phyloP scores from a whole-genome alignment of 345 rosid species.

The Linum usitatissimum region DNA sequence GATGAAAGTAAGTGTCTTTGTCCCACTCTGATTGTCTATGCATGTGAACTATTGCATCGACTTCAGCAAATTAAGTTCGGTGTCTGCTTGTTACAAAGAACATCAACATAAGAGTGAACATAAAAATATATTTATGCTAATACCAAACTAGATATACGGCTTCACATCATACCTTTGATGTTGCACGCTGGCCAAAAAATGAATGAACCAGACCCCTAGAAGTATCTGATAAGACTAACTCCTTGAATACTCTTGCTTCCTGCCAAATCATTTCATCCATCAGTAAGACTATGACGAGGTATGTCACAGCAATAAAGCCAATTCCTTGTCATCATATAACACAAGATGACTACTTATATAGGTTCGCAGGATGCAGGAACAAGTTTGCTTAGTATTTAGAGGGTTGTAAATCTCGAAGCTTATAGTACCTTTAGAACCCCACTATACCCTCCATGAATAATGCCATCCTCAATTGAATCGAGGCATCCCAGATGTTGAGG shows the following conservation, averaged over 20 bases:
- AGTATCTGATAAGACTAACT: conserved; percentile 61
- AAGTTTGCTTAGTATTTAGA: too few species aligned
- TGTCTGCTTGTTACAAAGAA: too few species aligned
- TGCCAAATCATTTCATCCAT: conserved; percentile 26
- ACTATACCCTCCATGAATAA: conserved; percentile 80
- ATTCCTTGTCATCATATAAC: background rate
- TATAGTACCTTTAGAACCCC: conserved; percentile 70
- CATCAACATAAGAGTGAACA: too few species aligned
- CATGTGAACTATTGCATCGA: too few species aligned
- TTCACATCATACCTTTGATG: conserved; percentile 51
- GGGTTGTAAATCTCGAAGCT: background rate
- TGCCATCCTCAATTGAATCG: conserved; percentile 88
- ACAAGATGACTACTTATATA: background rate
- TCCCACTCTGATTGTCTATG: too few species aligned
- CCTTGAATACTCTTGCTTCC: conserved; percentile 77
- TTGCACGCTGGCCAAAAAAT: conserved; percentile 78
- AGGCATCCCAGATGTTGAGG: conserved; percentile 85
- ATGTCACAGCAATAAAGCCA: background rate
- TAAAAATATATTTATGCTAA: too few species aligned
- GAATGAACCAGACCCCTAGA: conserved; percentile 78
- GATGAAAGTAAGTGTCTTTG: too few species aligned
- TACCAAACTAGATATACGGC: background rate
- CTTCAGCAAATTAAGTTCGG: too few species aligned
- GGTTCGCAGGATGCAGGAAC: too few species aligned
- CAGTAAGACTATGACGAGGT: conserved; percentile 7